Conservation (phyloP, 768 basidiomycete genomes). For the Rhizopogon vulgaris region DNA sequence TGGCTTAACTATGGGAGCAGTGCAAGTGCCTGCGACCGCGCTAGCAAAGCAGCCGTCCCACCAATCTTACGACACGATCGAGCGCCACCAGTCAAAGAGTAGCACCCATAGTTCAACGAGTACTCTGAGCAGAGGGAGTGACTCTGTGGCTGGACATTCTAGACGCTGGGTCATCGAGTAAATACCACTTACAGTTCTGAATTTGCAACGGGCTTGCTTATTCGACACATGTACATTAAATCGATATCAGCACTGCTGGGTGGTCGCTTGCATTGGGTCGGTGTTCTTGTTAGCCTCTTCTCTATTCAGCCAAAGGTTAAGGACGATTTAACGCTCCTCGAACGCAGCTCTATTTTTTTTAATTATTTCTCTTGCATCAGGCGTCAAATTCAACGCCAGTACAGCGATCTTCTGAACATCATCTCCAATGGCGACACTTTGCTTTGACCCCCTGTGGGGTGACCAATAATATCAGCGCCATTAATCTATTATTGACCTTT, state of each 20-base stretch:
- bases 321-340: too few species aligned
- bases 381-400: too few species aligned
- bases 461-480: too few species aligned
- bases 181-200: background rate
- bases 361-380: too few species aligned
- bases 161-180: slow-evolving; percentile 27
- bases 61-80: slow-evolving; percentile 21
- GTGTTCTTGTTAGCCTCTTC: too few species aligned
- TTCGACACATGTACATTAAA: background rate
- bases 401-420: too few species aligned
- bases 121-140: slow-evolving; percentile 1
- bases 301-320: too few species aligned
- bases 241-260: background rate
- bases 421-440: too few species aligned
- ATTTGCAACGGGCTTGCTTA: background rate
- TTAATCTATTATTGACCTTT: too few species aligned
- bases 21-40: slow-evolving; percentile 27
- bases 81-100: slow-evolving; percentile 2
- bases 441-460: too few species aligned
- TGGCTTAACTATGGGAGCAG: background rate
- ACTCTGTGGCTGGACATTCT: slow-evolving; percentile 2
- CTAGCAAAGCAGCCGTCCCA: slow-evolving; percentile 26
- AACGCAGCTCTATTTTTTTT: too few species aligned
- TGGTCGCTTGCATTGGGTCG: background rate
- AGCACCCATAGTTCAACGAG: slow-evolving; percentile 7